These are phyloP conservation scores for Rutstroemia sp. DNA, from an alignment of 2,329 filamentous ascomycete genomes.

Conservation along the genomic window DNA sequence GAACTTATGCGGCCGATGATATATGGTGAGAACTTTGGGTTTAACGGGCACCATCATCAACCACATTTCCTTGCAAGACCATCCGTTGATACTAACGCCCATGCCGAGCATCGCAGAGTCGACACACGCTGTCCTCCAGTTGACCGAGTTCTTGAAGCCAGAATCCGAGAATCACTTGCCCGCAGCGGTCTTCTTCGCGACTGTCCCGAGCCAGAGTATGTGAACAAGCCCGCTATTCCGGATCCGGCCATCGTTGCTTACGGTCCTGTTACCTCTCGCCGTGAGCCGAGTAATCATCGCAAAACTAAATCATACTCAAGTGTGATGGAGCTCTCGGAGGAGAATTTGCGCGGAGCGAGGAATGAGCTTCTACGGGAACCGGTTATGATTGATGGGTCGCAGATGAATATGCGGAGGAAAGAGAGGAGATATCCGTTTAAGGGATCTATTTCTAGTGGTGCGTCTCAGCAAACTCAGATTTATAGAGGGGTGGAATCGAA, in stretches of 20 bases:
- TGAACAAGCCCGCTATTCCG: constrained; percentile 1
- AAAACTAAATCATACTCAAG: not conserved
- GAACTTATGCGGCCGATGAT: not conserved
- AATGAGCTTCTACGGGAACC: not conserved
- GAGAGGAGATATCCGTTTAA: not conserved
- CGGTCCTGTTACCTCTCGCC: not conserved
- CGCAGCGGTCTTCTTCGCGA: constrained; percentile 5
- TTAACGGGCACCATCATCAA: not conserved
- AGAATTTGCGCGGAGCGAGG: not conserved
- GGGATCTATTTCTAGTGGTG: not conserved
- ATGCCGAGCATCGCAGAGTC: not conserved
- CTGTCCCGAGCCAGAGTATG: constrained; percentile 7
- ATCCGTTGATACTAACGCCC: not conserved
- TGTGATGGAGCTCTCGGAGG: not conserved
- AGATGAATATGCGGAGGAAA: not conserved
- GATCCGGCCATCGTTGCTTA: constrained; percentile 22
- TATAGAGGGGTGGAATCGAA: constrained; percentile 5
- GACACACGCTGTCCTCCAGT: not conserved
- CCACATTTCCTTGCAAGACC: not conserved
- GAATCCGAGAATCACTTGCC: constrained; percentile 5
- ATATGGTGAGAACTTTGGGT: not conserved
- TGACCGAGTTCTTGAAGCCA: constrained; percentile 5
- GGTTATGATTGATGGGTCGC: not conserved
- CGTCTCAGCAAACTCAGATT: not conserved
- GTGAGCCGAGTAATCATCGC: not conserved